Base-by-base conservation (phyloP, 306 rosid species). In the Quillaja saponaria region DNA sequence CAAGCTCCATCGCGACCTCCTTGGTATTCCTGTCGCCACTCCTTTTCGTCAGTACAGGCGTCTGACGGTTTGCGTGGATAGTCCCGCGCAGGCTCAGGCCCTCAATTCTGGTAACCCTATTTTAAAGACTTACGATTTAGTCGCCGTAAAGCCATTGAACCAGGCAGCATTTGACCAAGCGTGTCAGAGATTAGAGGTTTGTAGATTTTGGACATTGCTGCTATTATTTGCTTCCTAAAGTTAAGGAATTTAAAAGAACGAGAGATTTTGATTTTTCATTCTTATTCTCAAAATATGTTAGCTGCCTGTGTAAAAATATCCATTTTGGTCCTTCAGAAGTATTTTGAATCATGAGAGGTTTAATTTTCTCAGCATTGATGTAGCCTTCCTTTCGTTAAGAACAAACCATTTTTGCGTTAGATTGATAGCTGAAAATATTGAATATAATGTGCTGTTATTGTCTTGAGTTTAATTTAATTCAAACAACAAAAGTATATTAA, bases 21-120 rank as follows among this genome's bases (percentile, higher is more conserved):
- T 89, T 40, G 74, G 83, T 8, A 62, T 83, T 58, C 87, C 87
- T 1, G 65, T 54, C 9, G 47, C 88, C 41, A 59, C 92, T 21
- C 95, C 88, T 17, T 91, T 91, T 74, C 95, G 85, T 8, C 95
- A 91, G 76, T 91, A 88, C 83, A 88, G 88, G 21, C 95, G 96
- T 46, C 86, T 92, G 44, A 92, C 95, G 19, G 82, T 92, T 55
- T 71, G 66, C 71, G 72, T 66, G 13, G 85, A 86, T 7, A 69
- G n/a, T 63, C 3, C 59, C 0, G 37, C 66, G 7, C 87, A 81
- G 66, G 79, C 78, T 10, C 85, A 75, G 46, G 81, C 87, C 3
- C 83, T 92, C 14, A 86, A 86, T 70, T 78, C 84, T 0, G 94
- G 86, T 3, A 89, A 92, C 71, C 95, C 91, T 2, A 58, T 92